These are phyloP conservation scores for Fusarium ramigenum DNA, from an alignment of 2,329 filamentous ascomycete genomes.

Conservation along the genomic window DNA sequence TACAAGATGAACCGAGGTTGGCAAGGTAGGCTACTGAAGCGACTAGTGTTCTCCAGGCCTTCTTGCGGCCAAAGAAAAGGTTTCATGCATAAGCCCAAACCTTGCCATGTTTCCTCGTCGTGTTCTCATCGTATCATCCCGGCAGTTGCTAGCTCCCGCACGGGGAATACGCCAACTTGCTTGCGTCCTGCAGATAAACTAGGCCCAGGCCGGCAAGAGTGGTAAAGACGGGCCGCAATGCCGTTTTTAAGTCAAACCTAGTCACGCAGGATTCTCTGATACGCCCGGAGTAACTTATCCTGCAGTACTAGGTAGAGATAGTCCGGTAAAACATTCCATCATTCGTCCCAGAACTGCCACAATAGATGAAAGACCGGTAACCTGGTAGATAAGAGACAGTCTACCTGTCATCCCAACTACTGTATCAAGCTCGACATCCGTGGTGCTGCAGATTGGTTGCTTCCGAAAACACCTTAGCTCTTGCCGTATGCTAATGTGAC, in stretches of 20 bases:
- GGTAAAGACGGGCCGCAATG: neutral
- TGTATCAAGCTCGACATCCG: too few species aligned
- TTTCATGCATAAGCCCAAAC: neutral
- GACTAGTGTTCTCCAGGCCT: too few species aligned
- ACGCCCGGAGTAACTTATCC: neutral
- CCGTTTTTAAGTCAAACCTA: neutral
- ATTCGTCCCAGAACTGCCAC: rapidly evolving
- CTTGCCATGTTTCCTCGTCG: neutral
- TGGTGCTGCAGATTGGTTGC: too few species aligned
- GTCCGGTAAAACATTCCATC: neutral
- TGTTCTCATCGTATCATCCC: neutral
- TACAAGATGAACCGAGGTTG: neutral
- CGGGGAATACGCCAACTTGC: too few species aligned
- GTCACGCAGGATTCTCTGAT: neutral
- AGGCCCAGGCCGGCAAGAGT: neutral
- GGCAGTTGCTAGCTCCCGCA: neutral
- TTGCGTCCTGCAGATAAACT: too few species aligned
- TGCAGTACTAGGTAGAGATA: neutral
- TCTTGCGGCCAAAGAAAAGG: neutral
- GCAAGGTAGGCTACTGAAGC: too few species aligned
- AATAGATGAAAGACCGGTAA: neutral
- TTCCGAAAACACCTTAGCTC: too few species aligned
- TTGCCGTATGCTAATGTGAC: too few species aligned
- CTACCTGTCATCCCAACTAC: too few species aligned
- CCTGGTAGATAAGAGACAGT: neutral